Base-by-base conservation (phyloP, 1,284 basidiomycete genomes). In the Ceratobasidium sp. region DNA sequence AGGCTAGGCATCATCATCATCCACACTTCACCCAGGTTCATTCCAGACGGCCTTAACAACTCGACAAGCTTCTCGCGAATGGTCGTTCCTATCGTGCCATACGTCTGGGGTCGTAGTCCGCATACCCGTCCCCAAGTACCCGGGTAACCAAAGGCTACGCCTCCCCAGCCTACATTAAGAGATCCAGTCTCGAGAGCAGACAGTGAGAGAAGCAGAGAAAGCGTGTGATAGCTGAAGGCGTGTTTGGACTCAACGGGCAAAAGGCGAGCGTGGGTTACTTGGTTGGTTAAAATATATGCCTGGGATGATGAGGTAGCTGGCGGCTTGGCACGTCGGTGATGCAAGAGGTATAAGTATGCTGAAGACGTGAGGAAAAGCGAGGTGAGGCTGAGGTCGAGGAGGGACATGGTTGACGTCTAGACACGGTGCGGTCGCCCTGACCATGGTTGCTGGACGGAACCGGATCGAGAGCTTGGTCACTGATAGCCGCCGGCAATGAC, bases 1-100 rank as follows among this genome's bases (percentile, higher is more conserved):
- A 87, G 84, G 56, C 83, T 85, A 1, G 90, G 91, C 87, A 91
- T 91, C 1, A 90, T 90, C 78, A 90, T 79, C 80, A 91, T 84
- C 87, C 88, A 92, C 0, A 84, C 83, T 70, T 85, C 85, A 1
- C 81, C 78, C 10, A 87, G 68, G 0, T 71, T 60, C 68, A 22
- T 77, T 53, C 0, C 75, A 75, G 22, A 55, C 17, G 38, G 45
- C 29, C 13, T 6, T 22, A 87, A 73, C 15, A 83, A 62, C 1
- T 73, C 75, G 34, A 76, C 75, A 2, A 87, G 77, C 73, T 84
- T 86, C 25, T 74, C 71, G 60, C 77, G 77, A 58, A 85, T 82
- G 32, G 49, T 65, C 25, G 53, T 71, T 27, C 73, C 69, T 27
- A 76, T 77, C 1, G 77, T 77, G 15, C 89, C 80, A 76, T 89